Percentiles rank a stretch among this genome's conserved stretches.
These are phyloP conservation scores for Euphorbia peplus DNA, from an alignment of 345 rosid genomes.

Conservation along the genomic window DNA sequence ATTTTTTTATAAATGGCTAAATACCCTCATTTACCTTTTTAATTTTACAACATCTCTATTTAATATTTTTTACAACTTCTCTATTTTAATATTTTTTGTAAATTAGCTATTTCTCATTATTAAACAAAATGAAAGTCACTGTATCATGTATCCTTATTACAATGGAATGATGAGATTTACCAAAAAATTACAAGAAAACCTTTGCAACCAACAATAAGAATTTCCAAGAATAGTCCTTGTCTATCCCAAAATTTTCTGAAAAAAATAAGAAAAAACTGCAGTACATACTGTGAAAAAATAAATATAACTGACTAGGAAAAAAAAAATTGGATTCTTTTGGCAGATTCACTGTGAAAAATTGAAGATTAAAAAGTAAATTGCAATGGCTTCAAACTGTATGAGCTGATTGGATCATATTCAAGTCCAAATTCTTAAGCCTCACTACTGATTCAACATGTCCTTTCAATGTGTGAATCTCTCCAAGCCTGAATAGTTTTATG, in stretches of 20 bases:
- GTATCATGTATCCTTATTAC: slow-evolving; percentile 27
- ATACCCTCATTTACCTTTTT: too few species aligned
- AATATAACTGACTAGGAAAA: too few species aligned
- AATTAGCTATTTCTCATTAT: too few species aligned
- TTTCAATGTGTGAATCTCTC: slow-evolving; percentile 72
- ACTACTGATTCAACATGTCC: slow-evolving; percentile 84
- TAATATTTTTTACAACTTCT: too few species aligned
- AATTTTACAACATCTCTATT: too few species aligned
- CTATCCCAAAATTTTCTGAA: not conserved
- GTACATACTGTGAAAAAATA: not conserved
- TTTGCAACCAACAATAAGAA: slow-evolving; percentile 26
- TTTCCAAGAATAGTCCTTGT: slow-evolving; percentile 15
- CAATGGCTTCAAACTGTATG: slow-evolving; percentile 56
- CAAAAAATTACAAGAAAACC: slow-evolving; percentile 23
- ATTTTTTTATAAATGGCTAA: too few species aligned
- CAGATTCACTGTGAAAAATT: slow-evolving; percentile 18
- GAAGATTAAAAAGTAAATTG: not conserved
- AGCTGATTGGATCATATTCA: slow-evolving; percentile 51
- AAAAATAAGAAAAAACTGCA: not conserved
- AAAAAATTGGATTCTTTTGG: slow-evolving; percentile 2
- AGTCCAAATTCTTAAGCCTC: slow-evolving; percentile 78
- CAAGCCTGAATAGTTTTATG: slow-evolving; percentile 50
- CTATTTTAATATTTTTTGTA: too few species aligned
- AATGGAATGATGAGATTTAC: slow-evolving; percentile 12
- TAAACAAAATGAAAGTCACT: not conserved